Evolutionary conservation across 305 asterid genomes (phyloP).

Genomic region (Ilex paraguariensis): DNA sequence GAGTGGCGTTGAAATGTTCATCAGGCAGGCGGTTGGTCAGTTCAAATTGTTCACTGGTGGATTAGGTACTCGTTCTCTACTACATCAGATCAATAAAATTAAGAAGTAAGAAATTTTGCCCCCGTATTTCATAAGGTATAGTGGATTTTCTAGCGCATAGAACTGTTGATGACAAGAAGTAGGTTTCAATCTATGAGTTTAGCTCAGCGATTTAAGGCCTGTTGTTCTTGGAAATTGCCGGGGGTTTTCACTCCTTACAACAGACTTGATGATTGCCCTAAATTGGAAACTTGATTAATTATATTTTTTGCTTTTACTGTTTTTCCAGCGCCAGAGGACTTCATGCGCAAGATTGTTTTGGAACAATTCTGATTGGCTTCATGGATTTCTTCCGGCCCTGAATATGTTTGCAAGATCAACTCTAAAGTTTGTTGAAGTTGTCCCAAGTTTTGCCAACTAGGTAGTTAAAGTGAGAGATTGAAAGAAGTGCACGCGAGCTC

Average conservation of each 20-base stretch:
- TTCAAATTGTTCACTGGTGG: constrained; percentile 59
- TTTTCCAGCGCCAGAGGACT: constrained; percentile 61
- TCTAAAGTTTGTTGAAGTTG: too few species aligned
- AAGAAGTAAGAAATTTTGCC: not conserved
- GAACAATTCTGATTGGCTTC: constrained; percentile 33
- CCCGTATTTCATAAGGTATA: too few species aligned
- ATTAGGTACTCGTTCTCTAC: constrained; percentile 36
- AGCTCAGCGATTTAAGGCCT: too few species aligned
- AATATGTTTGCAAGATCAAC: too few species aligned
- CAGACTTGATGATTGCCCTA: not conserved
- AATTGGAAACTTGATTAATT: not conserved
- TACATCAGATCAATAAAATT: not conserved
- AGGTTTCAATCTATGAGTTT: too few species aligned
- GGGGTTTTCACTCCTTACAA: not conserved
- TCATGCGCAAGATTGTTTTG: constrained; percentile 59
- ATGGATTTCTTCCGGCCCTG: too few species aligned
- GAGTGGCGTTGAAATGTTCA: constrained; percentile 76
- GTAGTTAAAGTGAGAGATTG: too few species aligned
- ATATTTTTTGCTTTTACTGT: not conserved
- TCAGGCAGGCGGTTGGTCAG: constrained; percentile 64
- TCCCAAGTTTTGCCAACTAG: too few species aligned
- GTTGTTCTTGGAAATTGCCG: too few species aligned
- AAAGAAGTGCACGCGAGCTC: too few species aligned
- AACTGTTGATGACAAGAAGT: too few species aligned
- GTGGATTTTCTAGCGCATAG: too few species aligned